phyloP scores from a whole-genome alignment of 257 asterid species.

The Eucommia ulmoides region DNA sequence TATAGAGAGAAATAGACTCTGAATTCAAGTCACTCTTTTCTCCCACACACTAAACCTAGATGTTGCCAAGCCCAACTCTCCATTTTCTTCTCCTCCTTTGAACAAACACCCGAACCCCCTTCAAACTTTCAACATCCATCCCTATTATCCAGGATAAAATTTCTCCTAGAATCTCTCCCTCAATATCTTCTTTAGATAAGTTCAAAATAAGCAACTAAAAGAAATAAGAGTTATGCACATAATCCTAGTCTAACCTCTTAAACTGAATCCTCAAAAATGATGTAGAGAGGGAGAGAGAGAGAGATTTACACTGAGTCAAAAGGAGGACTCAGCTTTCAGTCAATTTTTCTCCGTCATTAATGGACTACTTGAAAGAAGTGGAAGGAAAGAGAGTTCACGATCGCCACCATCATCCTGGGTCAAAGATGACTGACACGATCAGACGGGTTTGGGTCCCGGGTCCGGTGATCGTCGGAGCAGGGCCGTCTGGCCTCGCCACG shows the following conservation, averaged over 20 bases:
- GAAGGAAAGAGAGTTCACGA: not conserved
- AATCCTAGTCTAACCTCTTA: not conserved
- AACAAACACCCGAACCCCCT: not conserved
- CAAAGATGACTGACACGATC: not conserved
- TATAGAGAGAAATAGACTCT: too few species aligned
- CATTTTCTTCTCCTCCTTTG: not conserved
- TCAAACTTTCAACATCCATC: not conserved
- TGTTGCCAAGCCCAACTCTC: too few species aligned
- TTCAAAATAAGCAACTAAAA: too few species aligned
- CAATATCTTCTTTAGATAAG: not conserved
- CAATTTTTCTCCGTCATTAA: not conserved
- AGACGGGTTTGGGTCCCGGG: conserved; percentile 1
- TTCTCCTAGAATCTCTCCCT: not conserved
- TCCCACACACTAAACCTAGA: not conserved
- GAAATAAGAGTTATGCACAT: not conserved
- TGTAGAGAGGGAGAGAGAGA: not conserved
- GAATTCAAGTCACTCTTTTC: not conserved
- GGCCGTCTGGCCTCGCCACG: not conserved
- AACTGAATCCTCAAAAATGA: not conserved
- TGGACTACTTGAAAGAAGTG: conserved; percentile 2
- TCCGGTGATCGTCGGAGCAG: not conserved
- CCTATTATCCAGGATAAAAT: not conserved
- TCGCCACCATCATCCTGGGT: not conserved
- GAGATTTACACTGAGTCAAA: too few species aligned
- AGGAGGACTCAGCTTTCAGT: not conserved